Evolutionary conservation across 2,329 filamentous ascomycete genomes (phyloP), one percentile per base, ranked within the genome.

Genomic region (Cladosporium sp.): DNA sequence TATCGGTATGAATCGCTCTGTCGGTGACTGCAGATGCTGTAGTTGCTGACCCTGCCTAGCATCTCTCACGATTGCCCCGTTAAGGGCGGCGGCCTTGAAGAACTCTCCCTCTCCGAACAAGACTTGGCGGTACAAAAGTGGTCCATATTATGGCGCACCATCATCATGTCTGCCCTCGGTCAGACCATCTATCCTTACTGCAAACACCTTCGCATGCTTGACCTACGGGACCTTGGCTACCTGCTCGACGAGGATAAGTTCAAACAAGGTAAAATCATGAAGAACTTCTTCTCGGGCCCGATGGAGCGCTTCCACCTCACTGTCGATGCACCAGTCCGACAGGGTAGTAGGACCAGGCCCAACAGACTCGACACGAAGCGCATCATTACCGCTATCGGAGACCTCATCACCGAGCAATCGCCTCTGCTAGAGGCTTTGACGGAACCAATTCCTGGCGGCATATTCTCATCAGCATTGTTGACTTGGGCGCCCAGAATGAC

Each of bases 171-270:
- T 8, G 82, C 82, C 53, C 68, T 84, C 41, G 79, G 77, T 19
- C 69, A 73, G 57, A 87, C 85, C 0, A 70, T 81, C 14, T 85
- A 82, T 56, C 84, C 85, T 0, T 90, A 90, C 64, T 86, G 81
- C 61, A 74, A 80, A 35, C 87, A 86, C 67, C 79, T 89, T 52
- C 80, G 78, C 52, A 74, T 76, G 22, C 72, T 89, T 35, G 80
- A 85, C 58, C 74, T 89, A 9, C 74, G 80, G 49, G 81, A 85
- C 61, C 72, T 89, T 1, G 69, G 72, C 9, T 70, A 80, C 38
- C 72, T 86, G 18, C 72, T 89, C 2, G 79, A 84, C 52, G 79
- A 84, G 53, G 72, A 78, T 44, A 76, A 77, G 49, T 84, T 85
- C 49, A 77, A 74, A 45, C 52, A 55, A 34, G 76, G 79, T 54